Conservation (phyloP, 805 yeast species). For the Saccharomycopsis synnaedendra region DNA sequence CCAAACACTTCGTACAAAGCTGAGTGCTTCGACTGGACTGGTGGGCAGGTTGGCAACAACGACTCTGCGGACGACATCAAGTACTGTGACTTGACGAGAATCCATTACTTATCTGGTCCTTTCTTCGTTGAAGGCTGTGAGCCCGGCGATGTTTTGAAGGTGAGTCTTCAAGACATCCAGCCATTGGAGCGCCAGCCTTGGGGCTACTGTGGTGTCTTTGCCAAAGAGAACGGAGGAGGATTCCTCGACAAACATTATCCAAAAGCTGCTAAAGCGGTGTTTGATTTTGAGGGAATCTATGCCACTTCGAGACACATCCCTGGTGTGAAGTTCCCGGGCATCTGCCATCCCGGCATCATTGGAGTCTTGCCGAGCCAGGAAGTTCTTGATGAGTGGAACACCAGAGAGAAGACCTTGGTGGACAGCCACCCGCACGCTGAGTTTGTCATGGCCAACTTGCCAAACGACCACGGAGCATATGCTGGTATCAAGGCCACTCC, state of each 20-base stretch:
- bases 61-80: constrained; percentile 38
- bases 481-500: constrained; percentile 28
- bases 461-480: constrained; percentile 26
- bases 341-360: constrained; percentile 40
- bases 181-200: constrained; percentile 41
- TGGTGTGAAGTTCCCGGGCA: constrained; percentile 36
- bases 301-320: constrained; percentile 40
- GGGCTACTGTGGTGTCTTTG: constrained; percentile 42
- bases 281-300: constrained; percentile 40
- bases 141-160: constrained; percentile 38
- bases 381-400: constrained; percentile 33
- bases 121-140: constrained; percentile 32
- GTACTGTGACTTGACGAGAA: constrained; percentile 31
- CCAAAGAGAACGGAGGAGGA: constrained; percentile 39
- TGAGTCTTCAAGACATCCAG: constrained; percentile 40
- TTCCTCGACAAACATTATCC: constrained; percentile 38
- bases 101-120: constrained; percentile 41
- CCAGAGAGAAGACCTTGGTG: constrained; percentile 29
- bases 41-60: constrained; percentile 36
- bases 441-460: constrained; percentile 31
- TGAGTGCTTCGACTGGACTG: constrained; percentile 46
- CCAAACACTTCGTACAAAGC: constrained; percentile 35
- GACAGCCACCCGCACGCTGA: constrained; percentile 25
- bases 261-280: constrained; percentile 39
- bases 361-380: constrained; percentile 39